Percentiles rank a stretch among this genome's conserved stretches.
phyloP scores from a whole-genome alignment of 2,329 filamentous ascomycete genomes.

The Microcyclospora tardicrescens region DNA sequence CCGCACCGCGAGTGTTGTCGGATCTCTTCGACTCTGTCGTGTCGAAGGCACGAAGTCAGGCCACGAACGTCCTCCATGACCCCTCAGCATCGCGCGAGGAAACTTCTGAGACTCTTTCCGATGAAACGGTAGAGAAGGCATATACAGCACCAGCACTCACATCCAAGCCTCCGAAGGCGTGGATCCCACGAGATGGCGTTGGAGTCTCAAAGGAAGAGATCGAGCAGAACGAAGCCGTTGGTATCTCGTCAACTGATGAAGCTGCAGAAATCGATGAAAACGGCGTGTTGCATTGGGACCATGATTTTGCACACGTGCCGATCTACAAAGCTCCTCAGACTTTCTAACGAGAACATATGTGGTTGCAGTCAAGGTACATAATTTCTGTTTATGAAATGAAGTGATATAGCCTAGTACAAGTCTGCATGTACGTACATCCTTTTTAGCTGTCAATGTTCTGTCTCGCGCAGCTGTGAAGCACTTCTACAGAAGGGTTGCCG shows the following conservation, averaged over 20 bases:
- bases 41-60: conserved; percentile 11
- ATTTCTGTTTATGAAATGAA: too few relatives aligned
- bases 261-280: conserved; percentile 33
- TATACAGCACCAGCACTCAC: conserved; percentile 34
- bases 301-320: conserved; percentile 30
- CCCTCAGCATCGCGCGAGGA: conserved; percentile 7
- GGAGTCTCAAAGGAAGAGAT: conserved; percentile 32
- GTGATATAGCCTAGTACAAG: too few relatives aligned
- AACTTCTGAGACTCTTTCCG: conserved; percentile 8
- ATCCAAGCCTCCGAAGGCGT: conserved; percentile 30
- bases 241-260: conserved; percentile 32
- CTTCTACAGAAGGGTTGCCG: too few relatives aligned
- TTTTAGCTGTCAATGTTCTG: too few relatives aligned
- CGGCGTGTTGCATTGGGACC: conserved; percentile 32
- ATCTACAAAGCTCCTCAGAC: conserved; percentile 25
- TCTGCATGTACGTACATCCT: too few relatives aligned
- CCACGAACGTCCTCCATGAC: conserved; percentile 12
- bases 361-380: too few relatives aligned
- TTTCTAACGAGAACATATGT: conserved; percentile 4
- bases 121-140: conserved; percentile 25
- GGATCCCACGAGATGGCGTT: conserved; percentile 33
- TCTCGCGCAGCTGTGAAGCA: too few relatives aligned
- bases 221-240: conserved; percentile 25
- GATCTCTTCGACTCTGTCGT: conserved; percentile 20
- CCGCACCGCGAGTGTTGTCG: conserved; percentile 13